Evolutionary conservation across 352 stramenopile genomes (phyloP), one percentile per base, ranked within the genome.

Genomic region (Thalassiosira ordinaria): DNA sequence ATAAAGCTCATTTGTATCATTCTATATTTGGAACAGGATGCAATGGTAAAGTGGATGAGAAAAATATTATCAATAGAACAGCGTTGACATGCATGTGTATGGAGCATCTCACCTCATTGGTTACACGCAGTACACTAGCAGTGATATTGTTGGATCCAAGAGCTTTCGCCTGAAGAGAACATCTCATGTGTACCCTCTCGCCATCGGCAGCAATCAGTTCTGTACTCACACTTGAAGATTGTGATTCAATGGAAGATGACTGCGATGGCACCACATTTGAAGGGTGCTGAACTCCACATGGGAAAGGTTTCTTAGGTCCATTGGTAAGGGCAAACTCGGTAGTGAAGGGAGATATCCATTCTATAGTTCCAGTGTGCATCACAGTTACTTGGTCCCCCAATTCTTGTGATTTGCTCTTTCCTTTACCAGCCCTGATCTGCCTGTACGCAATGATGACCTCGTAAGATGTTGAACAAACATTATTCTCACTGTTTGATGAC

Each of bases 271-370:
- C 22, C 39, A 67, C 56, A 78, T 91, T 91, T 33, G 78, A 86
- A 51, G 72, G 49, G 56, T 91, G 78, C 44, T 79, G 65, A 22
- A 84, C 82, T 16, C 85, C 85, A 68, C 59, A 84, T 27, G 84
- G 88, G 73, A 84, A 85, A 24, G 46, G 22, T 8, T 80, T 82
- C 31, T 84, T 74, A 44, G 63, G 6, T 46, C 76, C 74, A 9
- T 73, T 51, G 13, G 44, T 61, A 24, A 53, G 56, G 52, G 51
- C 67, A 71, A 92, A 93, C n/a, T 68, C 72, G 6, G 76, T 74
- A 24, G 53, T 71, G 41, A 93, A 71, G 4, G 88, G 86, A 37
- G 74, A 76, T 44, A 74, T 83, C 88, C 88, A 93, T 20, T 74
- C 56, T 14, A 91, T 44, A 22, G 52, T 62, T 35, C 70, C 66